These are phyloP conservation scores for Phaffia tasmanica DNA, from an alignment of 768 basidiomycete genomes.

Conservation along the genomic window DNA sequence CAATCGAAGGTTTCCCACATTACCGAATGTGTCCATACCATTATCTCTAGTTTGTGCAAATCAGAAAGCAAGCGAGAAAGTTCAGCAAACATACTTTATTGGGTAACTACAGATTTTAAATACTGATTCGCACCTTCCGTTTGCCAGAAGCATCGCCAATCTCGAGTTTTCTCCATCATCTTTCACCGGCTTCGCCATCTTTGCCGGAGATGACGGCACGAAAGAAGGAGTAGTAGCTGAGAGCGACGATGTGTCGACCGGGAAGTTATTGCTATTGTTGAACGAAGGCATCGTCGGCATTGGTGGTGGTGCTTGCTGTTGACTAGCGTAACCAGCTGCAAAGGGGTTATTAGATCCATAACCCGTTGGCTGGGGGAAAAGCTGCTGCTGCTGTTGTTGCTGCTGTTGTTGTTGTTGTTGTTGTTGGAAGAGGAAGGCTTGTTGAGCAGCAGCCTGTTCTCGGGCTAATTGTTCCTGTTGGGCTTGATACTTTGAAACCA, in stretches of 20 bases:
- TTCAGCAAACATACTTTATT: neutral
- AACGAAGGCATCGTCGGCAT: constrained; percentile 41
- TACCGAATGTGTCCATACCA: constrained; percentile 93
- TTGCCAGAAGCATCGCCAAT: constrained; percentile 72
- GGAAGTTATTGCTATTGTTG: constrained; percentile 33
- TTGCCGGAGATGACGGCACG: constrained; percentile 42
- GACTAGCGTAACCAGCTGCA: constrained; percentile 42
- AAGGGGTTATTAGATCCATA: constrained; percentile 91
- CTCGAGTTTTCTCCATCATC: constrained; percentile 60
- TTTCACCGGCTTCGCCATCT: constrained; percentile 30
- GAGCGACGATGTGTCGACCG: constrained; percentile 8
- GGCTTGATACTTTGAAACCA: constrained; percentile 17
- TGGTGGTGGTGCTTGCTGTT: constrained; percentile 31
- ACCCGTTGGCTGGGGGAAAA: constrained; percentile 40
- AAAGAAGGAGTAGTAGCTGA: constrained; percentile 29
- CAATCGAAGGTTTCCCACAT: constrained; percentile 60
- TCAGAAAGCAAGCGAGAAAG: neutral
- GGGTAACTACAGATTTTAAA: neutral
- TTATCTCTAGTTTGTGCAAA: constrained; percentile 49
- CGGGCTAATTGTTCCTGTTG: constrained; percentile 24
- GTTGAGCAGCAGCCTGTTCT: constrained; percentile 23
- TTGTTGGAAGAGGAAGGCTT: constrained; percentile 29
- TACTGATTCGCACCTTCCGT: constrained; percentile 40
- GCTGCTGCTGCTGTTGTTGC: constrained; percentile 42
- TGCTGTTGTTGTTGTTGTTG: constrained; percentile 37